A percentile compares a stretch with the other conserved stretches of the same genome.
Evolutionary conservation across 2,329 filamentous ascomycete species (phyloP).

Genomic region (Beauveria asiatica): DNA sequence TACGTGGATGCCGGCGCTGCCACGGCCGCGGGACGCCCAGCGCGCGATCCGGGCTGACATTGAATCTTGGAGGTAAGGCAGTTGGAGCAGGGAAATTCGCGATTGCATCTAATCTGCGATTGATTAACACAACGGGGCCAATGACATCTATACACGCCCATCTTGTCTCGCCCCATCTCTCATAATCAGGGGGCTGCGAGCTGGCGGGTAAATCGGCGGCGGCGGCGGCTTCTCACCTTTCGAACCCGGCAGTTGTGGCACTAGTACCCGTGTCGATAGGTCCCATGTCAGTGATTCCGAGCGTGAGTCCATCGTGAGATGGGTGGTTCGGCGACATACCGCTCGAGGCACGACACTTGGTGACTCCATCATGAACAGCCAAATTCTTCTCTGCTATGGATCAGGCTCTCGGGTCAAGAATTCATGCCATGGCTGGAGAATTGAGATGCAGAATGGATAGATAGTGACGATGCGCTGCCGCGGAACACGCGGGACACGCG

Average conservation of each 20-base stretch:
- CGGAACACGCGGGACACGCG: not conserved
- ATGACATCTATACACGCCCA: not conserved
- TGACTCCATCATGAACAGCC: constrained; percentile 3
- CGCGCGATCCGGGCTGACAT: constrained; percentile 13
- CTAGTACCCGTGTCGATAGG: not conserved
- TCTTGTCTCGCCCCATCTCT: not conserved
- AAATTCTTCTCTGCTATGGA: not conserved
- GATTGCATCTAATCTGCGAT: constrained; percentile 16
- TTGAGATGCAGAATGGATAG: not conserved
- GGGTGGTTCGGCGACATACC: not conserved
- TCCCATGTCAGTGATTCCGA: not conserved
- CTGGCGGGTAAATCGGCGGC: no score
- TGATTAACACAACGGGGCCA: not conserved
- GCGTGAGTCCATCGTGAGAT: not conserved
- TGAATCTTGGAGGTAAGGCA: constrained; percentile 16
- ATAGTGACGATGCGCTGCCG: not conserved
- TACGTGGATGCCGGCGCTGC: not conserved
- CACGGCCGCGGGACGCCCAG: constrained; percentile 5
- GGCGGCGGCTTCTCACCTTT: constrained; percentile 1
- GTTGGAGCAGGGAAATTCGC: constrained; percentile 16
- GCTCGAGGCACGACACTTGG: constrained; percentile 10
- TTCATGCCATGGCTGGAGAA: not conserved
- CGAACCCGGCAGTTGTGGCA: constrained; percentile 11
- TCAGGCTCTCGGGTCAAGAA: not conserved
- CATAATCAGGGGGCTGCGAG: not conserved